Percentiles rank a stretch among this genome's conserved stretches.
Conservation (phyloP, 805 yeast species). For the Ascoidea rubescens region DNA sequence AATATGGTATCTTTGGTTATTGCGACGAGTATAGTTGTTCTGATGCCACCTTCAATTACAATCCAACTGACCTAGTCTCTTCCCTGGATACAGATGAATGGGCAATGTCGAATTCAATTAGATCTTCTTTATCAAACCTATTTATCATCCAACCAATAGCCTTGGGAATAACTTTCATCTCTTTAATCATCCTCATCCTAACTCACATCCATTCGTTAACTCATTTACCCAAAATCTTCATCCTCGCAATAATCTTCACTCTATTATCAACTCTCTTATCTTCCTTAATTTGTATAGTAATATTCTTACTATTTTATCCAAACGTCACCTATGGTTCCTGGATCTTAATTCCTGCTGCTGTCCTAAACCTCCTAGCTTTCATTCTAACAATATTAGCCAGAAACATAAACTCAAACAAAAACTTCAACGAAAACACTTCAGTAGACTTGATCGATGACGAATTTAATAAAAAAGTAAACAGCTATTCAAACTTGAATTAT, state of each 20-base stretch:
- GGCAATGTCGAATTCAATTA: constrained; percentile 29
- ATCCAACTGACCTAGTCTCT: constrained; percentile 17
- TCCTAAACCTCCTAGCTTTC: constrained; percentile 33
- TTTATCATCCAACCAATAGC: constrained; percentile 55
- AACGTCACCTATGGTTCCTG: constrained; percentile 59
- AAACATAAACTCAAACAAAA: constrained; percentile 4
- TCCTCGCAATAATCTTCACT: constrained; percentile 30
- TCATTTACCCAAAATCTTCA: constrained; percentile 14
- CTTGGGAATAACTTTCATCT: constrained; percentile 42
- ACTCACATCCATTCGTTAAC: constrained; percentile 17
- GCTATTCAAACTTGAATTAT: not conserved
- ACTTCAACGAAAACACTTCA: constrained; percentile 9
- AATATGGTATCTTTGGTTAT: constrained; percentile 58
- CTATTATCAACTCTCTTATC: constrained; percentile 39
- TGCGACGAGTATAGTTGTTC: constrained; percentile 31
- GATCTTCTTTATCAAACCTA: constrained; percentile 39
- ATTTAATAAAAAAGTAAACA: no score
- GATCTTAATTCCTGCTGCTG: constrained; percentile 57
- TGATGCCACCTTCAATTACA: constrained; percentile 30
- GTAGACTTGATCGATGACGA: constrained; percentile 13
- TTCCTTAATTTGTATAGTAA: constrained; percentile 38
- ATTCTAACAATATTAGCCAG: constrained; percentile 33
- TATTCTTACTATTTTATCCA: constrained; percentile 48
- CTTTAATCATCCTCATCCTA: constrained; percentile 23
- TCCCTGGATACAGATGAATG: constrained; percentile 25